Percentiles rank a stretch among this genome's conserved stretches.
These are phyloP conservation scores for Trichoderma lentiforme DNA, from an alignment of 2,329 filamentous ascomycete species.

Conservation along the genomic window DNA sequence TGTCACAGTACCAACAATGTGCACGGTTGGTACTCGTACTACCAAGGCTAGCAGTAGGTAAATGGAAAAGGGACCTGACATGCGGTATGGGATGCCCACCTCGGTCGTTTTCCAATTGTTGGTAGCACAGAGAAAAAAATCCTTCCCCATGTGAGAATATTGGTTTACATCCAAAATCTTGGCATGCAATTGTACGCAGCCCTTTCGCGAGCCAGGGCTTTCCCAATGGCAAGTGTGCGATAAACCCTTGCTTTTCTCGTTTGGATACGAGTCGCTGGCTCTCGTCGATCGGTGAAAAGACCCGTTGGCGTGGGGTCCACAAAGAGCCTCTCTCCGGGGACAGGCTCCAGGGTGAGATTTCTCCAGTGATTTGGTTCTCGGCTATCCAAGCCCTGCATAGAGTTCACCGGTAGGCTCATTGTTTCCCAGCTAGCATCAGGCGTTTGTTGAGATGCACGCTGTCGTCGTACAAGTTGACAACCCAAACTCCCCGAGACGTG, in stretches of 20 bases:
- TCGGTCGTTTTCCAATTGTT: background rate
- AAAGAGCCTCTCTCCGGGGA: background rate
- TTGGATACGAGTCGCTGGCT: background rate
- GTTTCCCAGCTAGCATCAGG: background rate
- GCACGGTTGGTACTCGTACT: background rate
- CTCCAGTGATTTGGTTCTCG: conserved; percentile 5
- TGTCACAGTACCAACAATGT: background rate
- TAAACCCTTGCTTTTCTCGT: background rate
- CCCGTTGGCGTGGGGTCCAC: conserved; percentile 7
- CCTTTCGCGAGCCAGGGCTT: background rate
- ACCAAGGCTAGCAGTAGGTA: background rate
- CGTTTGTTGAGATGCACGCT: conserved; percentile 4
- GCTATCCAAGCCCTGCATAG: conserved; percentile 10
- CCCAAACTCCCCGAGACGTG: background rate
- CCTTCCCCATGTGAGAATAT: background rate
- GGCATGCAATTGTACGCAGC: background rate
- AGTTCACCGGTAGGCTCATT: background rate
- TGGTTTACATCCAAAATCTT: background rate
- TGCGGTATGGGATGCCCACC: background rate
- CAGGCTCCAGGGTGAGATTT: conserved; percentile 3
- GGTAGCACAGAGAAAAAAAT: background rate
- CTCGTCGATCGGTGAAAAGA: background rate
- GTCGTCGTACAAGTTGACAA: background rate
- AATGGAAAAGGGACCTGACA: background rate
- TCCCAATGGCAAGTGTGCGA: background rate